These are phyloP conservation scores for Chaetomium sp. DNA, from an alignment of 2,329 filamentous ascomycete species.

Conservation along the genomic window DNA sequence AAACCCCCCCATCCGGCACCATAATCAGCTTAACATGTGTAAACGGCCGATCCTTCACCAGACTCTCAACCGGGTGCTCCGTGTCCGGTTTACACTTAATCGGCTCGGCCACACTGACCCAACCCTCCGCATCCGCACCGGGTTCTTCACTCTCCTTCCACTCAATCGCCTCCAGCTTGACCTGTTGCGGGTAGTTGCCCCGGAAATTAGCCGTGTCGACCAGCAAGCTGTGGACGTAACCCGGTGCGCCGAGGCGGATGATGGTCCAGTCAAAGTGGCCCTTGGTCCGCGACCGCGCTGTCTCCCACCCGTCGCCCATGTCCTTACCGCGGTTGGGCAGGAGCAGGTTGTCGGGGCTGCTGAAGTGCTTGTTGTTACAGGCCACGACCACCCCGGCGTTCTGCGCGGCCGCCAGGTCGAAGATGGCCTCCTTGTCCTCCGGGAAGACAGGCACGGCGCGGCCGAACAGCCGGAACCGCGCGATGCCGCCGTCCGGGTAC, in stretches of 20 bases:
- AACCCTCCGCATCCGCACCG: conserved; percentile 49
- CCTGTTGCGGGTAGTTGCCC: conserved; percentile 76
- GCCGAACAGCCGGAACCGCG: conserved; percentile 71
- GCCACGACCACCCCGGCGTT: conserved; percentile 70
- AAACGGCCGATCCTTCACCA: conserved; percentile 53
- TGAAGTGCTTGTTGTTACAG: conserved; percentile 80
- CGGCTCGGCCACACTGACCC: conserved; percentile 59
- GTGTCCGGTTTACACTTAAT: conserved; percentile 66
- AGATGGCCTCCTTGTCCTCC: conserved; percentile 53
- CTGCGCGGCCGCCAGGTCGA: conserved; percentile 71
- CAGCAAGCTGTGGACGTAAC: conserved; percentile 58
- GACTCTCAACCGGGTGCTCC: conserved; percentile 60
- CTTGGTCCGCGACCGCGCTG: conserved; percentile 63
- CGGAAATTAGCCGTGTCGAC: conserved; percentile 79
- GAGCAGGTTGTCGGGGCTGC: conserved; percentile 73
- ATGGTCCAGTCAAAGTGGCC: conserved; percentile 77
- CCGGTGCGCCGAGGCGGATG: conserved; percentile 62
- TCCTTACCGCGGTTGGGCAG: conserved; percentile 71
- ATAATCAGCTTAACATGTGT: conserved; percentile 88
- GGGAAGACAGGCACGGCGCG: conserved; percentile 72
- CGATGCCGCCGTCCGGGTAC: conserved; percentile 82
- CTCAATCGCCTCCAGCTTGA: conserved; percentile 58
- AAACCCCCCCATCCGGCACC: conserved; percentile 88
- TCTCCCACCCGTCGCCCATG: conserved; percentile 89
- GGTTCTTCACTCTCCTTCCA: conserved; percentile 48